Evolutionary conservation across 2,329 filamentous ascomycete species (phyloP).

Genomic region (Phialophora verrucosa): DNA sequence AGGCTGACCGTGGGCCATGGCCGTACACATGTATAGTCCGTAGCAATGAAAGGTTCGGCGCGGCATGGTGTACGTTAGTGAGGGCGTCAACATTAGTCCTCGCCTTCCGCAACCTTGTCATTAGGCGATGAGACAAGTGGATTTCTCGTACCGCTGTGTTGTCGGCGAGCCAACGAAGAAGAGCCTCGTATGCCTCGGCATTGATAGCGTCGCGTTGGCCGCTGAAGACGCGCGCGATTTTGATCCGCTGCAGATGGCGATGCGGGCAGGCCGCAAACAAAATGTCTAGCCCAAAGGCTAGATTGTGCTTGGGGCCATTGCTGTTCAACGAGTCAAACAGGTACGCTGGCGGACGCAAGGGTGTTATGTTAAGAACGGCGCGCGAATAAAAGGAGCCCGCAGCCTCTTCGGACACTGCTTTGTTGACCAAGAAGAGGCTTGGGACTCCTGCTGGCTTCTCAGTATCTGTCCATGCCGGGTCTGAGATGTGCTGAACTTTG

Average conservation of each 20-base stretch:
- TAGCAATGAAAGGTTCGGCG: constrained; percentile 5
- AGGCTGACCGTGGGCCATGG: constrained; percentile 7
- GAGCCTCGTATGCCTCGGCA: constrained; percentile 32
- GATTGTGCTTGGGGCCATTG: constrained; percentile 15
- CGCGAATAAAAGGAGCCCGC: constrained; percentile 27
- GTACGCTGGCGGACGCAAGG: constrained; percentile 17
- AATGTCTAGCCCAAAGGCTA: constrained; percentile 17
- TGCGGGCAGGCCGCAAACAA: constrained; percentile 14
- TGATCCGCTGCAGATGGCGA: constrained; percentile 24
- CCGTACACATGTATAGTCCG: constrained; percentile 26
- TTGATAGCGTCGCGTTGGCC: constrained; percentile 29
- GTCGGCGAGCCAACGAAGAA: constrained; percentile 32
- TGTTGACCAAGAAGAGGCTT: constrained; percentile 23
- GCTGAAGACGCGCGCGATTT: constrained; percentile 24
- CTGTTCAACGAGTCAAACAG: constrained; percentile 11
- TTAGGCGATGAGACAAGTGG: constrained; percentile 26
- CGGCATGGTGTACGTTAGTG: not conserved
- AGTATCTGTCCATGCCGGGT: constrained; percentile 16
- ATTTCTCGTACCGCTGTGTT: constrained; percentile 25
- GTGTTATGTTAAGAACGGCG: constrained; percentile 29
- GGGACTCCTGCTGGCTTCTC: constrained; percentile 23
- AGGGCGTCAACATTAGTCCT: constrained; percentile 11
- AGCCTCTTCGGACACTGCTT: constrained; percentile 27
- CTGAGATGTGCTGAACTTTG: constrained; percentile 24
- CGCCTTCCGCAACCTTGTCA: constrained; percentile 29